These are phyloP conservation scores for Hordeum pubiflorum DNA, from an alignment of 202 grass and related monocot genomes.

Conservation along the genomic window DNA sequence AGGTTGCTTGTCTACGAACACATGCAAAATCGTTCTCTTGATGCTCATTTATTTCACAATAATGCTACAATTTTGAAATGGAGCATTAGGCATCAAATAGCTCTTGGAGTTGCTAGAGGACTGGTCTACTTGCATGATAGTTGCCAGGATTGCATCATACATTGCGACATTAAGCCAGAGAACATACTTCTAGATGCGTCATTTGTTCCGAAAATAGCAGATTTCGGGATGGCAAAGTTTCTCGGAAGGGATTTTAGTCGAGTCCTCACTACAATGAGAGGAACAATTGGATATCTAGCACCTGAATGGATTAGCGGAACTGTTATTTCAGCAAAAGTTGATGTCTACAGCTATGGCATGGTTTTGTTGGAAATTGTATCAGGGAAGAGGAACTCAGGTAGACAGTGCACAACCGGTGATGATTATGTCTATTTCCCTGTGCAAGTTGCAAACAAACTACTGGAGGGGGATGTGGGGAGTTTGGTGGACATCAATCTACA, in stretches of 20 bases:
- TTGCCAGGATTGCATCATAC: slow-evolving; percentile 9
- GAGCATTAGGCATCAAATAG: not conserved
- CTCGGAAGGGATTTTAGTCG: slow-evolving; percentile 14
- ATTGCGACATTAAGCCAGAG: slow-evolving; percentile 14
- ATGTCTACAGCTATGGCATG: slow-evolving; percentile 16
- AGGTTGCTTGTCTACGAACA: slow-evolving; percentile 20
- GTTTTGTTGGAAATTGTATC: slow-evolving; percentile 1
- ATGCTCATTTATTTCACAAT: not conserved
- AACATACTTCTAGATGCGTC: slow-evolving; percentile 4
- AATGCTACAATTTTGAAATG: not conserved
- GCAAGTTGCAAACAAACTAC: not conserved
- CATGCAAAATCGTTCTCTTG: slow-evolving; percentile 15
- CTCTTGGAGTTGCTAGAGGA: slow-evolving; percentile 12
- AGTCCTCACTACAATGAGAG: slow-evolving; percentile 23
- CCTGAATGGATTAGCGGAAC: slow-evolving; percentile 21
- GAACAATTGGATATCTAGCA: slow-evolving; percentile 16
- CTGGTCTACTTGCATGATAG: slow-evolving; percentile 15
- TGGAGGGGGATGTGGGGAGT: not conserved
- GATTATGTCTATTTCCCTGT: slow-evolving; percentile 8
- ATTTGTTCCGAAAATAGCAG: slow-evolving; percentile 11
- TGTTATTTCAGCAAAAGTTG: slow-evolving; percentile 8
- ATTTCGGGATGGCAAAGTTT: slow-evolving; percentile 27
- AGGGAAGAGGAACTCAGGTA: not conserved
- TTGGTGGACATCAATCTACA: not conserved
- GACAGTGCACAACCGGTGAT: not conserved